These are phyloP conservation scores for Stephanodiscus minutulus DNA, from an alignment of 108 stramenopile species.

Conservation along the genomic window DNA sequence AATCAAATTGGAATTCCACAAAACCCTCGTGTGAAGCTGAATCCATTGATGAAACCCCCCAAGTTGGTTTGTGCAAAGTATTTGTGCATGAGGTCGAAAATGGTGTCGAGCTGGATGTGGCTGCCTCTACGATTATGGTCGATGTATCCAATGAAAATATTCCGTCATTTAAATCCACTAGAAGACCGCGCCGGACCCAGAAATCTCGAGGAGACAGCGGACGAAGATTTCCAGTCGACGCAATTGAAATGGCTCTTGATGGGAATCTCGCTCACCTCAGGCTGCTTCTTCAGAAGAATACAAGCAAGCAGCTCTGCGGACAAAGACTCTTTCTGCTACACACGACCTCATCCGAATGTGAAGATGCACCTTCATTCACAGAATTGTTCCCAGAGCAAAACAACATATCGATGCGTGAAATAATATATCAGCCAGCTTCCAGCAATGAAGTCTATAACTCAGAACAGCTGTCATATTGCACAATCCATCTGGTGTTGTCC, in stretches of 20 bases:
- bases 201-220: conserved; percentile 16
- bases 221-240: conserved; percentile 14
- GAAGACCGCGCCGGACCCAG: conserved; percentile 27
- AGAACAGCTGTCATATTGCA: neutral
- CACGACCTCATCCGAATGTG: neutral
- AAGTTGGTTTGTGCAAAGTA: too few species aligned
- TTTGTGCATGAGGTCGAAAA: conserved; percentile 19
- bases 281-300: conserved; percentile 39
- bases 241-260: conserved; percentile 30
- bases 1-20: too few species aligned
- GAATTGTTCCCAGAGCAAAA: conserved; percentile 27
- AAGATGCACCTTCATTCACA: neutral
- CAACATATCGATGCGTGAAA: conserved; percentile 1
- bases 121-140: conserved; percentile 24
- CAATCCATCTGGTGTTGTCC: conserved; percentile 26
- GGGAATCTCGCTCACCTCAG: conserved; percentile 47
- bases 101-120: conserved; percentile 33
- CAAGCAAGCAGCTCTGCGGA: conserved; percentile 20
- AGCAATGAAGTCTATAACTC: neutral
- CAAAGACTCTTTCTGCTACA: conserved; percentile 35
- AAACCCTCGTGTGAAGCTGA: too few species aligned
- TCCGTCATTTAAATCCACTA: neutral
- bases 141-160: conserved; percentile 6
- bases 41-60: too few species aligned
- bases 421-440: too few species aligned